These are phyloP conservation scores for Selaginella moellendorffii DNA, from an alignment of 75 land plant species.

Conservation along the genomic window DNA sequence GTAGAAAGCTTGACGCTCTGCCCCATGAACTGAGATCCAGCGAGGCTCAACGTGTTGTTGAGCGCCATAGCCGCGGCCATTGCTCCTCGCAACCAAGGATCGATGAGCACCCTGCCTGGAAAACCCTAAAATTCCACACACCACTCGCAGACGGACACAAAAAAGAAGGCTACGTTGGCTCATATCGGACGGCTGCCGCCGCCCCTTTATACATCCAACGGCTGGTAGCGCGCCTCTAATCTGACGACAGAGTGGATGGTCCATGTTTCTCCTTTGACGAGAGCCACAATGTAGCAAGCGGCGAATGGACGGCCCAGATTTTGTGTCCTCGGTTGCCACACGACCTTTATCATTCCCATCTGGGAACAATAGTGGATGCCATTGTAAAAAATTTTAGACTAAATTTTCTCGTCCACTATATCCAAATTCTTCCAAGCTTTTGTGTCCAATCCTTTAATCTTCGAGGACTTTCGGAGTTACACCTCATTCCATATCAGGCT, in stretches of 20 bases:
- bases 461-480: too few species aligned
- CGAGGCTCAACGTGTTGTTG: slow-evolving; percentile 10
- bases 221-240: background rate
- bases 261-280: background rate
- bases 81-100: background rate
- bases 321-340: too few species aligned
- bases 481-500: too few species aligned
- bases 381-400: too few species aligned
- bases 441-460: too few species aligned
- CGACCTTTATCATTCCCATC: too few species aligned
- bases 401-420: too few species aligned
- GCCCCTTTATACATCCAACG: background rate
- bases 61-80: slow-evolving; percentile 8
- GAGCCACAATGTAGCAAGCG: too few species aligned
- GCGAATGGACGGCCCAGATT: too few species aligned
- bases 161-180: background rate
- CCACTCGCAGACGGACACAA: too few species aligned
- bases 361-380: too few species aligned
- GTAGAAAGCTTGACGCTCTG: slow-evolving; percentile 15
- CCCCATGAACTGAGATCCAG: slow-evolving; percentile 17
- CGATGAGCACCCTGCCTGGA: background rate
- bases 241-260: background rate
- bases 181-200: background rate
- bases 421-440: too few species aligned
- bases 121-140: background rate